Percentiles rank a stretch among this genome's conserved stretches.
phyloP scores from a whole-genome alignment of 495 filamentous ascomycete genomes.

The Barbatosphaeria neglecta region DNA sequence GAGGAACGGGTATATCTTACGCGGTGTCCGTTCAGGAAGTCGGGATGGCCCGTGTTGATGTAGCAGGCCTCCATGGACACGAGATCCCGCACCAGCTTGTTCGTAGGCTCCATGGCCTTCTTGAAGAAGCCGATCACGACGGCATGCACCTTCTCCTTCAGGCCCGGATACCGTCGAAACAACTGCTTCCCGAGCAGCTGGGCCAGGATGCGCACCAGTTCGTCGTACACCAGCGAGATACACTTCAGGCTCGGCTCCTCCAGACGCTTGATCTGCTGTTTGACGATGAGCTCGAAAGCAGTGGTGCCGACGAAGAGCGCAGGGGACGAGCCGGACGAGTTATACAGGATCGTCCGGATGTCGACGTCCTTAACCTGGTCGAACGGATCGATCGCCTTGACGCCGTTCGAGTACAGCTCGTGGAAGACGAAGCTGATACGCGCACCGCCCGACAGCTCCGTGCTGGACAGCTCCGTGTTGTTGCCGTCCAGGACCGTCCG shows the following conservation, averaged over 20 bases:
- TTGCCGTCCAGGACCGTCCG: conserved; percentile 92
- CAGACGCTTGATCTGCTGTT: conserved; percentile 92
- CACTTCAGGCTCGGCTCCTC: conserved; percentile 97
- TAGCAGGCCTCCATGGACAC: conserved; percentile 95
- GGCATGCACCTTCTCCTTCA: conserved; percentile 94
- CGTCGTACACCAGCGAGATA: conserved; percentile 93
- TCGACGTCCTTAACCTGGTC: conserved; percentile 96
- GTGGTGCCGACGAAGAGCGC: conserved; percentile 96
- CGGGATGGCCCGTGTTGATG: conserved; percentile 96
- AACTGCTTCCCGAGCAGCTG: conserved; percentile 81
- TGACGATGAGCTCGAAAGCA: conserved; percentile 95
- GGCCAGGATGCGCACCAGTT: conserved; percentile 88
- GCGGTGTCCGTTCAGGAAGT: conserved; percentile 92
- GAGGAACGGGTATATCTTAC: conserved; percentile 29
- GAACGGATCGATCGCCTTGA: conserved; percentile 97
- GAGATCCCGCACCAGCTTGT: conserved; percentile 89
- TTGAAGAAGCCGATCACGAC: conserved; percentile 97
- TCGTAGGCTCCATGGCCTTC: conserved; percentile 92
- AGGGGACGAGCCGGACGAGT: conserved; percentile 94
- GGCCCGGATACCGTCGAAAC: conserved; percentile 79
- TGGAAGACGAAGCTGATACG: conserved; percentile 99
- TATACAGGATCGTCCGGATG: conserved; percentile 92
- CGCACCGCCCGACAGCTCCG: conserved; percentile 90
- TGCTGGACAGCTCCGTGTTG: conserved; percentile 87
- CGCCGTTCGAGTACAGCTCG: conserved; percentile 93